A percentile compares a stretch with the other conserved stretches of the same genome.
Conservation (phyloP, 805 yeast genomes). For the Zygoascus bituminiphila region DNA sequence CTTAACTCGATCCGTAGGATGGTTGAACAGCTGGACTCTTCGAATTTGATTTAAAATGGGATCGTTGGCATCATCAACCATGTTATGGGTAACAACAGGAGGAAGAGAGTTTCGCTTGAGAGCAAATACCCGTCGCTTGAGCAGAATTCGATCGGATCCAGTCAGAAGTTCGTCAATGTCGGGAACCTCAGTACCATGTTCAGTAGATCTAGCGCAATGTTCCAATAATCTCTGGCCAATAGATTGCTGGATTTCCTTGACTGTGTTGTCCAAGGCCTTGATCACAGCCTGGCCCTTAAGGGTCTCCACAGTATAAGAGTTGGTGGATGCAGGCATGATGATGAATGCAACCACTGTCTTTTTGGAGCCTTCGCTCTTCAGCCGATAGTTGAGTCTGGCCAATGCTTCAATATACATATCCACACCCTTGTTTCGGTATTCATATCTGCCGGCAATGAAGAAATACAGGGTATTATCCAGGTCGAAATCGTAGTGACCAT, state of each 20-base stretch:
- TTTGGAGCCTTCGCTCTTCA: constrained; percentile 73
- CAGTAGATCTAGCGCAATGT: constrained; percentile 64
- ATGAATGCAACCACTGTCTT: constrained; percentile 94
- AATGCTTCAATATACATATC: constrained; percentile 89
- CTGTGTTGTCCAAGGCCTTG: constrained; percentile 80
- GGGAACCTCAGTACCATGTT: constrained; percentile 57
- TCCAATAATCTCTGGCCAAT: constrained; percentile 86
- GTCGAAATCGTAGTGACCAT: constrained; percentile 92
- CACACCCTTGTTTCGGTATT: constrained; percentile 92
- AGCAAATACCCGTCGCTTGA: constrained; percentile 89
- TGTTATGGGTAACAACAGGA: constrained; percentile 94
- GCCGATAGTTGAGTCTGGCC: constrained; percentile 82
- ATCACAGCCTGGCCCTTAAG: constrained; percentile 94
- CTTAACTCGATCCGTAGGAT: constrained; percentile 84
- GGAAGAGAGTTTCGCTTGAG: constrained; percentile 84
- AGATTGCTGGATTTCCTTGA: constrained; percentile 74
- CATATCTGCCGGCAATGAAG: constrained; percentile 96
- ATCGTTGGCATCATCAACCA: constrained; percentile 85
- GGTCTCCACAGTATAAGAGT: constrained; percentile 92
- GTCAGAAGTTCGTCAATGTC: constrained; percentile 74
- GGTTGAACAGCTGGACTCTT: constrained; percentile 83
- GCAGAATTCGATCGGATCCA: constrained; percentile 77
- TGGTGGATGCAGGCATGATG: constrained; percentile 94
- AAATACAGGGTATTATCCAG: constrained; percentile 89
- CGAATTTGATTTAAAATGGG: constrained; percentile 89